Evolutionary conservation across 2,329 filamentous ascomycete species (phyloP).

Genomic region (Ilyonectria robusta): DNA sequence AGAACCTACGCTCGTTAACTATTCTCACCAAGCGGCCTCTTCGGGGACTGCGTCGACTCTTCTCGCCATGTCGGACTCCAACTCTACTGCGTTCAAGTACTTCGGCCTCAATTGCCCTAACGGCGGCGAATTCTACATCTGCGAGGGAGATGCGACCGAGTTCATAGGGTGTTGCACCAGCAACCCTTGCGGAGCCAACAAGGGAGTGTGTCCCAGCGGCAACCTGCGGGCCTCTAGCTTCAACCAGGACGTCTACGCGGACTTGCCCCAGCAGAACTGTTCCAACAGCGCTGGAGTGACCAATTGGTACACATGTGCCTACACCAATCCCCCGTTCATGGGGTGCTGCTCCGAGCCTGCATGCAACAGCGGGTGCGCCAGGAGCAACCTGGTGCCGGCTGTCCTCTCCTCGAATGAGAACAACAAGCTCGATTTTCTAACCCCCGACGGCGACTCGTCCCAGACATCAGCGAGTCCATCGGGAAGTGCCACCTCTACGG

Average conservation of each 20-base stretch:
- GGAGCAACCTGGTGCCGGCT: constrained; percentile 31
- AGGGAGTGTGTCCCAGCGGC: constrained; percentile 52
- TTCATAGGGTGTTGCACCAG: constrained; percentile 60
- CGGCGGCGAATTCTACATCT: constrained; percentile 56
- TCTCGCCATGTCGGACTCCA: constrained; percentile 35
- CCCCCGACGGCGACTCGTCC: constrained; percentile 20
- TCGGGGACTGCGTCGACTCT: not conserved
- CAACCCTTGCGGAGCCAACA: constrained; percentile 50
- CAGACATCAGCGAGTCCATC: not conserved
- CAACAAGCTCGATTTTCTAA: constrained; percentile 36
- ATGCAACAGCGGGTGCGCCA: constrained; percentile 39
- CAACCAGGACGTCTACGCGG: constrained; percentile 45
- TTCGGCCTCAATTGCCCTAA: constrained; percentile 52
- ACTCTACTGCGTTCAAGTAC: constrained; percentile 1
- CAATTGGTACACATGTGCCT: constrained; percentile 55
- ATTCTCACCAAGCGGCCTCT: not conserved
- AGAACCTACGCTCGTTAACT: not conserved
- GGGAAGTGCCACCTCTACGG: not conserved
- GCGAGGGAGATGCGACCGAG: constrained; percentile 47
- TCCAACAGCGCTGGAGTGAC: constrained; percentile 29
- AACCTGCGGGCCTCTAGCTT: constrained; percentile 51
- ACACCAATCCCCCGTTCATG: constrained; percentile 53
- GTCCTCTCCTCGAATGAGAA: constrained; percentile 30
- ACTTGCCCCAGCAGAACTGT: constrained; percentile 54
- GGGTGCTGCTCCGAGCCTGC: constrained; percentile 55